These are phyloP conservation scores for Beauveria varroae DNA, from an alignment of 2,329 filamentous ascomycete species.

Conservation along the genomic window DNA sequence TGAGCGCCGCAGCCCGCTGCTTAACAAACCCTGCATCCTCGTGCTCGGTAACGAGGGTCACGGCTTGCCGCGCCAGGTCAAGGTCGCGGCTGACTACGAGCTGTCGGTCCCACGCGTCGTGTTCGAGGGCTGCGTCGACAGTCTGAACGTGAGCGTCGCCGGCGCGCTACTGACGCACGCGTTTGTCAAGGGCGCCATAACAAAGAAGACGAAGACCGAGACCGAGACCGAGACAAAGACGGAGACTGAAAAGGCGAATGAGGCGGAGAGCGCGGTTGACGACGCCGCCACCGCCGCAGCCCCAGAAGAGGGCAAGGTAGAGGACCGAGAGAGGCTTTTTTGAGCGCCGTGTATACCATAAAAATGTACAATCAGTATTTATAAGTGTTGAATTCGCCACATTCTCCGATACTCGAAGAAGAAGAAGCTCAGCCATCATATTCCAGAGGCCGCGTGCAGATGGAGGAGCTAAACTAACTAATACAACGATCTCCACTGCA, in stretches of 20 bases:
- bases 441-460: background rate
- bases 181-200: slow-evolving; percentile 44
- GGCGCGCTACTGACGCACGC: slow-evolving; percentile 66
- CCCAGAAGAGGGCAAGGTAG: background rate
- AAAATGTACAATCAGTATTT: background rate
- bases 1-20: slow-evolving; percentile 44
- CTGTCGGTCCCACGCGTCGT: slow-evolving; percentile 56
- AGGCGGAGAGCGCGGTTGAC: background rate
- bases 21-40: slow-evolving; percentile 61
- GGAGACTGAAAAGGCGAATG: background rate
- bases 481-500: background rate
- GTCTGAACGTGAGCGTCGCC: slow-evolving; percentile 88
- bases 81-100: slow-evolving; percentile 57
- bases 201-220: background rate
- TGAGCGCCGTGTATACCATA: background rate
- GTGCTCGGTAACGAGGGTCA: slow-evolving; percentile 78
- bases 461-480: background rate
- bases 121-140: slow-evolving; percentile 61
- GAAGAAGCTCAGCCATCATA: no score
- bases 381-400: background rate
- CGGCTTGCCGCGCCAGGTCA: slow-evolving; percentile 59
- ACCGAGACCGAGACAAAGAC: no score
- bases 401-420: no score
- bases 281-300: background rate
- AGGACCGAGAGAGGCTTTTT: background rate